A percentile compares a stretch with the other conserved stretches of the same genome.
These are phyloP conservation scores for Trametes hirsuta DNA, from an alignment of 1,284 basidiomycete genomes.

Conservation along the genomic window DNA sequence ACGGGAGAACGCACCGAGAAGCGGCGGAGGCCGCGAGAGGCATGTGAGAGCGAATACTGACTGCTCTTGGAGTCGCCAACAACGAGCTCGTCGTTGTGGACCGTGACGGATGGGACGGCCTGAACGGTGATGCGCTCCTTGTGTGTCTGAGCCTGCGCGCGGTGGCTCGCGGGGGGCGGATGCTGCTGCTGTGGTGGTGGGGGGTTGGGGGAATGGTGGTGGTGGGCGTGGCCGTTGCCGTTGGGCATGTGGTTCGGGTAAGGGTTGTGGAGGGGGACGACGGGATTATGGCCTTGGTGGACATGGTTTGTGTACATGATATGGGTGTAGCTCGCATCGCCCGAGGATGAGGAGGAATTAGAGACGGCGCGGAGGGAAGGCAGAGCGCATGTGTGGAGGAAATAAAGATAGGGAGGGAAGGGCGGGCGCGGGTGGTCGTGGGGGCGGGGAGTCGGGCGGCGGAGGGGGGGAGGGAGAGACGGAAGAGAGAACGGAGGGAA, in stretches of 20 bases:
- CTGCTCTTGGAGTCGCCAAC: conserved; percentile 74
- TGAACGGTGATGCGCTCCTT: conserved; percentile 66
- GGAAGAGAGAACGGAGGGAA: conserved; percentile 26
- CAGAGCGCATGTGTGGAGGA: conserved; percentile 27
- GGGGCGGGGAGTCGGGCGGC: conserved; percentile 11
- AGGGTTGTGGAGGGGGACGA: conserved; percentile 33
- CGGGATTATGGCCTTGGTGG: conserved; percentile 48
- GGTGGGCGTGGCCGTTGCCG: conserved; percentile 35
- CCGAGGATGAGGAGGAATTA: conserved; percentile 33
- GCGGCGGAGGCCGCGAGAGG: conserved; percentile 12
- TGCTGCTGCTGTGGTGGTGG: conserved; percentile 21
- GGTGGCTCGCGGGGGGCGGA: conserved; percentile 28
- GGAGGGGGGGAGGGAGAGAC: conserved; percentile 18
- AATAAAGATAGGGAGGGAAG: conserved; percentile 28
- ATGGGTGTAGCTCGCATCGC: conserved; percentile 56
- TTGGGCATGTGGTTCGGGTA: conserved; percentile 36
- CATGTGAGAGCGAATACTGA: conserved; percentile 42
- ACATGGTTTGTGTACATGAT: conserved; percentile 69
- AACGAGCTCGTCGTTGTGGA: conserved; percentile 64
- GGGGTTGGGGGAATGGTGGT: conserved; percentile 31
- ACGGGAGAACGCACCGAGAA: conserved; percentile 11
- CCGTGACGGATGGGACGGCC: conserved; percentile 73
- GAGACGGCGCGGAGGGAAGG: conserved; percentile 33
- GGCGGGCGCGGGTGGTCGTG: conserved; percentile 10
- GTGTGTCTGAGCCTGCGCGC: conserved; percentile 33